phyloP scores from a whole-genome alignment of 257 asterid species.

The Pogostemon cablin region DNA sequence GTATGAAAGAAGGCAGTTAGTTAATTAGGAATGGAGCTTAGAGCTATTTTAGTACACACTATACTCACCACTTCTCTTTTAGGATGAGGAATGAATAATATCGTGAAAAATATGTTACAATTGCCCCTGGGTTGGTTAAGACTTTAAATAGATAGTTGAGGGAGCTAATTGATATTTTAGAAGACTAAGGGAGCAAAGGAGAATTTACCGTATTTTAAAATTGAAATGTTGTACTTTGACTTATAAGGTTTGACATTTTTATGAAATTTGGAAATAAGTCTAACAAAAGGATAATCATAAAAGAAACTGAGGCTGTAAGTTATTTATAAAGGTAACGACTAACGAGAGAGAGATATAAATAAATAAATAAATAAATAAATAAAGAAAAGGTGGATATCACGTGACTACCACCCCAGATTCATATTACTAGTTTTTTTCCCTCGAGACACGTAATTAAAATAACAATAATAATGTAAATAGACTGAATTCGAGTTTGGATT shows the following conservation, averaged over 20 bases:
- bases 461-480: neutral
- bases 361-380: neutral
- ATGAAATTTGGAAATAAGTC: neutral
- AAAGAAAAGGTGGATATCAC: slow-evolving; percentile 21
- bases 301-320: too few relatives aligned
- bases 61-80: too few relatives aligned
- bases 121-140: too few relatives aligned
- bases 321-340: too few relatives aligned
- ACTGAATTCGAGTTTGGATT: too few relatives aligned
- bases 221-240: neutral
- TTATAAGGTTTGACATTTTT: neutral
- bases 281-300: neutral
- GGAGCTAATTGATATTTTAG: neutral
- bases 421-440: neutral
- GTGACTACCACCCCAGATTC: slow-evolving; percentile 25
- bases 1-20: too few relatives aligned
- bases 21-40: too few relatives aligned
- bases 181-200: neutral
- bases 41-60: too few relatives aligned
- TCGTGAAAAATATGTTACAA: too few relatives aligned
- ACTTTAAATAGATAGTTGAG: neutral
- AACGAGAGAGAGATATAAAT: too few relatives aligned
- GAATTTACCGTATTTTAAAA: neutral
- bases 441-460: slow-evolving; percentile 24
- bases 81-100: too few relatives aligned